Conservation (phyloP, 1,284 basidiomycete genomes). For the Fistulinella staudtii region DNA sequence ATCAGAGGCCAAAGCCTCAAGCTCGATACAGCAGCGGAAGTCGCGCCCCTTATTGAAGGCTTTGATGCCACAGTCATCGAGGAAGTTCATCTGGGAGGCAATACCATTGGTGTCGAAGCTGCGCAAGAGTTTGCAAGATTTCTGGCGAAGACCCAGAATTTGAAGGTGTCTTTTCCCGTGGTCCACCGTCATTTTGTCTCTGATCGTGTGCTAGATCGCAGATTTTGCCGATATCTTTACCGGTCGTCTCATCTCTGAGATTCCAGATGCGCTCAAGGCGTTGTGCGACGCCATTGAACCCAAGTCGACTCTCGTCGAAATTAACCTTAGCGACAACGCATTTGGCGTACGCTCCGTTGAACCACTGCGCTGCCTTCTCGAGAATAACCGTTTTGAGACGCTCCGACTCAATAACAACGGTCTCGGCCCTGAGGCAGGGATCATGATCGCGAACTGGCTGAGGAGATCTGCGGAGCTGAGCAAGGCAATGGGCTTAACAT, state of each 20-base stretch:
- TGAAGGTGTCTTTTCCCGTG: slow-evolving; percentile 55
- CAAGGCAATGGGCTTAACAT: slow-evolving; percentile 61
- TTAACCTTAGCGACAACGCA: slow-evolving; percentile 94
- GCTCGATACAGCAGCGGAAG: slow-evolving; percentile 76
- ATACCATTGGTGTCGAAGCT: slow-evolving; percentile 94
- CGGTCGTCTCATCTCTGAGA: slow-evolving; percentile 92
- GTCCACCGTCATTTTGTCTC: slow-evolving; percentile 4
- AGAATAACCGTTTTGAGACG: slow-evolving; percentile 71
- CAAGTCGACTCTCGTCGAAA: slow-evolving; percentile 78
- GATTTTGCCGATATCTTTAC: slow-evolving; percentile 99
- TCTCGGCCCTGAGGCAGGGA: slow-evolving; percentile 89
- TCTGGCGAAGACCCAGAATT: slow-evolving; percentile 62
- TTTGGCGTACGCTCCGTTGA: slow-evolving; percentile 96
- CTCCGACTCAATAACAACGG: slow-evolving; percentile 97
- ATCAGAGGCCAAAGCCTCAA: slow-evolving; percentile 53
- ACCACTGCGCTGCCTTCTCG: slow-evolving; percentile 89
- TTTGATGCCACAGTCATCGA: slow-evolving; percentile 68
- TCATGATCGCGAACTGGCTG: slow-evolving; percentile 83
- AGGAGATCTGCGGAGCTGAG: slow-evolving; percentile 71
- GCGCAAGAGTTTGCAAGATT: slow-evolving; percentile 83
- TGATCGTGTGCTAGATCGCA: slow-evolving; percentile 60
- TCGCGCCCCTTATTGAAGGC: slow-evolving; percentile 72
- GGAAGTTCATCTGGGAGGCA: slow-evolving; percentile 92
- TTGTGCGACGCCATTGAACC: slow-evolving; percentile 85
- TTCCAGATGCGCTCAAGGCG: slow-evolving; percentile 85